These are phyloP conservation scores for Termitomyces sp. DNA, from an alignment of 768 basidiomycete genomes.

Conservation along the genomic window DNA sequence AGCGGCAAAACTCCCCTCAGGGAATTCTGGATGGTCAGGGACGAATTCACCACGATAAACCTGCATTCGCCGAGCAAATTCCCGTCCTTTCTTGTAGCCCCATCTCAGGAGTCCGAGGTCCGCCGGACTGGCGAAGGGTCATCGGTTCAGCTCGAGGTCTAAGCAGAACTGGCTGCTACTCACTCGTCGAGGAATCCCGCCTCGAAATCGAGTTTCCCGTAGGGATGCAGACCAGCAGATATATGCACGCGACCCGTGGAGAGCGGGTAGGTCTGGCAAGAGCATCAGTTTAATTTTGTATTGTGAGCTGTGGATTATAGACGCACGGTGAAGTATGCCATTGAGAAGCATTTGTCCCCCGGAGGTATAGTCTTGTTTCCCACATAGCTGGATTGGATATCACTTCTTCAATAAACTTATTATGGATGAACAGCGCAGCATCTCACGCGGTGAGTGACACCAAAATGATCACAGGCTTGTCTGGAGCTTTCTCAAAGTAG, in stretches of 20 bases:
- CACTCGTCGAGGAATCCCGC: conserved; percentile 40
- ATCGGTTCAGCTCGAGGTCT: background rate
- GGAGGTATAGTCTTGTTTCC: conserved; percentile 11
- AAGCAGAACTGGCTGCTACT: conserved; percentile 6
- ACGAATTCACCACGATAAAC: conserved; percentile 33
- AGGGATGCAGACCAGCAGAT: conserved; percentile 31
- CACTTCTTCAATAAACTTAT: background rate
- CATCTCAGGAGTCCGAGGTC: conserved; percentile 43
- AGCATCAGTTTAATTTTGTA: background rate
- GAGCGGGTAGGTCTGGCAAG: conserved; percentile 39
- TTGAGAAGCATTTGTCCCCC: conserved; percentile 20
- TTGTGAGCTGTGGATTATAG: conserved; percentile 13
- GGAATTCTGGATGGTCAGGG: conserved; percentile 31
- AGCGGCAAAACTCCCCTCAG: conserved; percentile 26
- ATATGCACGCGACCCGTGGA: conserved; percentile 48
- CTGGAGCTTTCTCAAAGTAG: conserved; percentile 47
- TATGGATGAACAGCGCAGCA: background rate
- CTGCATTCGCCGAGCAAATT: conserved; percentile 50
- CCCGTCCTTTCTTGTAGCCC: conserved; percentile 51
- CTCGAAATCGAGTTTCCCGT: conserved; percentile 39
- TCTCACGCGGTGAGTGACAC: conserved; percentile 36
- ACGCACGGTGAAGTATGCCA: conserved; percentile 15
- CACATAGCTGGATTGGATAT: conserved; percentile 6
- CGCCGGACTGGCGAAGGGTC: conserved; percentile 23
- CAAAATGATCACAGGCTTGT: conserved; percentile 49